These are phyloP conservation scores for Trichoderma sp. DNA, from an alignment of 2,329 filamentous ascomycete species.

Conservation along the genomic window DNA sequence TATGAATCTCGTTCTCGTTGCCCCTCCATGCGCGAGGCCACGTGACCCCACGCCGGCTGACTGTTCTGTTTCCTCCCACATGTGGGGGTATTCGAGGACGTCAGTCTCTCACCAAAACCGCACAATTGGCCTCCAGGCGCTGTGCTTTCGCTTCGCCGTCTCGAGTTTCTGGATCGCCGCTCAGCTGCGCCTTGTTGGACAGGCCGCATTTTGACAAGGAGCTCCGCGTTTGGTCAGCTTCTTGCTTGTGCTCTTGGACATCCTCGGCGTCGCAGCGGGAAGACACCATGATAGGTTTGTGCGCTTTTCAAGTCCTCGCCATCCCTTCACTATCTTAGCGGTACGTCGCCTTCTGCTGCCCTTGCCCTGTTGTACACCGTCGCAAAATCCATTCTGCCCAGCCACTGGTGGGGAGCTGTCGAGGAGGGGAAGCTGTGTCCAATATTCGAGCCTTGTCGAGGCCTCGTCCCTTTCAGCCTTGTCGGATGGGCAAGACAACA, in stretches of 20 bases:
- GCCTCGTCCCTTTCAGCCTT: not conserved
- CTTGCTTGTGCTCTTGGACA: slow-evolving; percentile 27
- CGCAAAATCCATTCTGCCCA: no score
- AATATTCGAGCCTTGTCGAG: not conserved
- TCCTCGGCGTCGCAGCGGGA: slow-evolving; percentile 29
- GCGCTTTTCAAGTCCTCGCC: slow-evolving; percentile 34
- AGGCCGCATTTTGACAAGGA: not conserved
- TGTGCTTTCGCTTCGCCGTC: slow-evolving; percentile 13
- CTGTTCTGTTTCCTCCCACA: slow-evolving; percentile 13
- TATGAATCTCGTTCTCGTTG: not conserved
- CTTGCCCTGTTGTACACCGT: not conserved
- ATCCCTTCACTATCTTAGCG: slow-evolving; percentile 43
- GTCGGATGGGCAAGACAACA: not conserved
- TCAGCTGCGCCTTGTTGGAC: slow-evolving; percentile 9
- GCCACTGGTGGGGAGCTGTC: not conserved
- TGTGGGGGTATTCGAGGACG: slow-evolving; percentile 19
- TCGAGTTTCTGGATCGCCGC: slow-evolving; percentile 21
- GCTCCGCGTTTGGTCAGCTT: slow-evolving; percentile 22
- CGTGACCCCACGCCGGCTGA: slow-evolving; percentile 21
- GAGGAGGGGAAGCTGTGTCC: not conserved
- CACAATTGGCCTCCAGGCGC: slow-evolving; percentile 16
- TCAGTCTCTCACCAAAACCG: slow-evolving; percentile 22
- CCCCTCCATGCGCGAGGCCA: slow-evolving; percentile 1
- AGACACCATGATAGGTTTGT: slow-evolving; percentile 47
- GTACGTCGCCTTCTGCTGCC: slow-evolving; percentile 30